These are phyloP conservation scores for Coprinopsis cinerea DNA, from an alignment of 768 basidiomycete species.

Conservation along the genomic window DNA sequence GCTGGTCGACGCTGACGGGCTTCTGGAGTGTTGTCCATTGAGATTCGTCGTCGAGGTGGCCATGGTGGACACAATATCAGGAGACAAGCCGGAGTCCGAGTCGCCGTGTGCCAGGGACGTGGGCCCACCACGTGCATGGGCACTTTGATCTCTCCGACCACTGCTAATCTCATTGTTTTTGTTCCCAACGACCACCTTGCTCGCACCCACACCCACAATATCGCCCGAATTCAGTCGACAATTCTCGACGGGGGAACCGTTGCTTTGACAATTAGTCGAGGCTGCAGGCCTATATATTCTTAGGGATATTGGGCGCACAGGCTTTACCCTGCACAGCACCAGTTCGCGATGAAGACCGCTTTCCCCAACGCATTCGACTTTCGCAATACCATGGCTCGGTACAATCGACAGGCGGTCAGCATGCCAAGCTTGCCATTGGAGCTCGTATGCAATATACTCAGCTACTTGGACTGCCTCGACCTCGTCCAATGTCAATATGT, in stretches of 20 bases:
- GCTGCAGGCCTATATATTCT: too few relatives aligned
- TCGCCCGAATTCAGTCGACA: too few relatives aligned
- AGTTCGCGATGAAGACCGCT: background rate
- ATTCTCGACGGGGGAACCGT: too few relatives aligned
- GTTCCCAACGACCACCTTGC: background rate
- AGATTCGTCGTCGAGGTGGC: too few relatives aligned
- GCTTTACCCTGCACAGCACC: too few relatives aligned
- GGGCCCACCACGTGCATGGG: background rate
- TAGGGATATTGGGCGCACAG: too few relatives aligned
- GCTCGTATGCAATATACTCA: slow-evolving; percentile 20
- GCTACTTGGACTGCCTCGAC: slow-evolving; percentile 19
- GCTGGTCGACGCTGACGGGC: slow-evolving; percentile 22
- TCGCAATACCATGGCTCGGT: background rate
- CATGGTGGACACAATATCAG: too few relatives aligned
- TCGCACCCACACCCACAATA: background rate
- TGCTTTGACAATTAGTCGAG: too few relatives aligned
- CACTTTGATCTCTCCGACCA: too few relatives aligned
- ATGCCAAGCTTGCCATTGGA: slow-evolving; percentile 18
- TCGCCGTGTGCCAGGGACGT: too few relatives aligned
- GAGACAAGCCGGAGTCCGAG: too few relatives aligned
- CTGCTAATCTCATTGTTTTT: background rate
- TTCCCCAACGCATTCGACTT: background rate
- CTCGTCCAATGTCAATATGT: slow-evolving; percentile 14
- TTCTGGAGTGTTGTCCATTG: slow-evolving; percentile 17
- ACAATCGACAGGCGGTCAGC: background rate